Evolutionary conservation across 2,329 filamentous ascomycete genomes (phyloP), one percentile per base, ranked within the genome.

Genomic region (Beauveria scarabaeidicola): DNA sequence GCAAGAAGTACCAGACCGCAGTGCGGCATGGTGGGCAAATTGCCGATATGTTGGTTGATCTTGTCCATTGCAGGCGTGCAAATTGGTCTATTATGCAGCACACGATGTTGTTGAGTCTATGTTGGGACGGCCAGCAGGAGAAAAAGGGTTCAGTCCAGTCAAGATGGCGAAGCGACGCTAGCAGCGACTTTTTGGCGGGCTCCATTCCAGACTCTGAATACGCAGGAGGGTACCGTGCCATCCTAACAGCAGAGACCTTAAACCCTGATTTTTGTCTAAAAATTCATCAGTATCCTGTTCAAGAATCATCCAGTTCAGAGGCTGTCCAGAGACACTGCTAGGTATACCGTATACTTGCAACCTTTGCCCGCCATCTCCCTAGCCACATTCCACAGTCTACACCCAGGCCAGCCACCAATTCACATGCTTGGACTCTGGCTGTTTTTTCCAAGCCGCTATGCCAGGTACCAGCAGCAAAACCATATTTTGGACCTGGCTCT

Each of bases 1-100:
- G 79, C 78, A 52, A 84, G 69, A 21, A 73, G 75, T 68, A 76
- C 75, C 62, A 78, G 75, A 17, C 76, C 72, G 32, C 71, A 65
- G 64, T 75, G 75, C 38, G 81, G 81, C 38, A 82, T 66, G 13
- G 54, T 41, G 10, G 58, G 52, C 25, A 50, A 21, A 7, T 69
- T 64, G 32, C 62, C 70, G 63, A 77, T 65, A n/a, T 69, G 58
- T 8, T 74, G 64, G 25, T 66, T 65, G 19, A 75, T 41, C 36
- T 57, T 52, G 27, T 63, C 59, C 61, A 63, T 63, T 32, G 40
- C 27, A 46, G n/a, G 44, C 32, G 54, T n/a, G 54, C 54, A 50
- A 29, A 10, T 21, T 13, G 15, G 15, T 21, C 19, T 19, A 29
- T 21, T 57, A 36, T 25, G 54, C 36, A 50, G 46, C 23, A 50